Percentiles rank a stretch among this genome's conserved stretches.
phyloP scores from a whole-genome alignment of 2,329 filamentous ascomycete species.

The Phaeosphaeriaceae sp. region DNA sequence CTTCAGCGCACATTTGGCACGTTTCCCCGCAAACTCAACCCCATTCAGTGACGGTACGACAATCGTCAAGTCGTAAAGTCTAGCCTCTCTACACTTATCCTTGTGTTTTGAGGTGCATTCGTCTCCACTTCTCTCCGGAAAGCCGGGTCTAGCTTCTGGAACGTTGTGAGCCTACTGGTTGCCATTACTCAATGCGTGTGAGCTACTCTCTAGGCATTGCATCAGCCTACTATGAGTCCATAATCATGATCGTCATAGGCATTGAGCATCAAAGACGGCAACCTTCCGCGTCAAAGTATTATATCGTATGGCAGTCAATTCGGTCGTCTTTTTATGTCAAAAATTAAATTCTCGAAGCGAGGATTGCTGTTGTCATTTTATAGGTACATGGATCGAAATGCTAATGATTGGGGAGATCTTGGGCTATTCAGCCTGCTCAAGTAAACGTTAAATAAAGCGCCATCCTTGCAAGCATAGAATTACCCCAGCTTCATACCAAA shows the following conservation, averaged over 20 bases:
- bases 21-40: constrained; percentile 40
- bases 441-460: constrained; percentile 9
- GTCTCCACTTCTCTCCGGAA: constrained; percentile 37
- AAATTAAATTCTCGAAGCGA: no score
- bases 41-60: constrained; percentile 26
- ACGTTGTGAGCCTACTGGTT: constrained; percentile 6
- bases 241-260: constrained; percentile 5
- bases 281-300: constrained; percentile 1
- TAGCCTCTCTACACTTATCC: constrained; percentile 29
- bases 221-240: background rate
- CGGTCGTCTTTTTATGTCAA: no score
- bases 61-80: constrained; percentile 24
- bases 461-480: constrained; percentile 18
- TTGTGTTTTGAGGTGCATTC: constrained; percentile 19
- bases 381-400: background rate
- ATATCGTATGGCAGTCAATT: no score
- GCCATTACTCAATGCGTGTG: background rate
- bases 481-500: constrained; percentile 16
- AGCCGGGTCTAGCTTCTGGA: constrained; percentile 19
- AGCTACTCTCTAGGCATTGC: constrained; percentile 1
- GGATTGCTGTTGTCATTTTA: background rate
- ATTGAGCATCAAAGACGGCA: constrained; percentile 8
- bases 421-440: background rate
- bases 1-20: constrained; percentile 9
- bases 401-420: background rate